A percentile compares a stretch with the other conserved stretches of the same genome.
phyloP scores from a whole-genome alignment of 2,329 filamentous ascomycete species.

The Paraconiothyrium brasiliense region DNA sequence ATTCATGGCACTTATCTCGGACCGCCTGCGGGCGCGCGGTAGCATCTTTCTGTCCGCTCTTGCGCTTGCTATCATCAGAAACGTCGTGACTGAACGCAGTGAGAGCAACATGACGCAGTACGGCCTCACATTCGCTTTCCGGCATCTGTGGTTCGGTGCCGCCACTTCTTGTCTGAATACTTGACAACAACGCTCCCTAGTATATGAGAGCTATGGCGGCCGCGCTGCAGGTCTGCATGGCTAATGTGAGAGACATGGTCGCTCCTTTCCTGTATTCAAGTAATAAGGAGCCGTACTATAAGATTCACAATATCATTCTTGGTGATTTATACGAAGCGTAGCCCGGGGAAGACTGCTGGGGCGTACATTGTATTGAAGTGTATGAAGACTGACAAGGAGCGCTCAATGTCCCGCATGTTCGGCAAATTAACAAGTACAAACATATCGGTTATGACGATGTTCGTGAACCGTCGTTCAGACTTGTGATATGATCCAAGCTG shows the following conservation, averaged over 20 bases:
- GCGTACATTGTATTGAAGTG: neutral
- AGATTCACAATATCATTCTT: slow-evolving; percentile 69
- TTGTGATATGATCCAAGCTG: slow-evolving; percentile 60
- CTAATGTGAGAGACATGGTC: slow-evolving; percentile 74
- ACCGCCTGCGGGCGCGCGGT: slow-evolving; percentile 66
- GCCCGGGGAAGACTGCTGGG: slow-evolving; percentile 57
- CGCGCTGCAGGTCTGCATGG: slow-evolving; percentile 71
- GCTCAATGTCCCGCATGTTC: slow-evolving; percentile 68
- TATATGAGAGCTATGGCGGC: slow-evolving; percentile 75
- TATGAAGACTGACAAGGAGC: slow-evolving; percentile 39
- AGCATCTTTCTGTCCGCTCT: slow-evolving; percentile 70
- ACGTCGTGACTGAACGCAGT: slow-evolving; percentile 69
- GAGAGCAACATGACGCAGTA: slow-evolving; percentile 64
- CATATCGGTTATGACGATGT: slow-evolving; percentile 69
- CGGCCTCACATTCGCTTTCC: slow-evolving; percentile 71
- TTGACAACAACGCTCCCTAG: slow-evolving; percentile 73
- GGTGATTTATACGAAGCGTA: slow-evolving; percentile 68
- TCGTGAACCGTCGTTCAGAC: slow-evolving; percentile 68
- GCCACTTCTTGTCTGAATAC: slow-evolving; percentile 70
- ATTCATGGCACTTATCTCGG: slow-evolving; percentile 65
- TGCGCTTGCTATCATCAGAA: slow-evolving; percentile 73
- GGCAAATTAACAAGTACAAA: slow-evolving; percentile 69
- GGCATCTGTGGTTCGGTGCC: slow-evolving; percentile 72
- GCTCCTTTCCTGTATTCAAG: slow-evolving; percentile 70
- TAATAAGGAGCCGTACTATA: slow-evolving; percentile 64